A percentile compares a stretch with the other conserved stretches of the same genome.
Conservation (phyloP, 2,329 filamentous ascomycete genomes). For the Madurella mycetomatis region DNA sequence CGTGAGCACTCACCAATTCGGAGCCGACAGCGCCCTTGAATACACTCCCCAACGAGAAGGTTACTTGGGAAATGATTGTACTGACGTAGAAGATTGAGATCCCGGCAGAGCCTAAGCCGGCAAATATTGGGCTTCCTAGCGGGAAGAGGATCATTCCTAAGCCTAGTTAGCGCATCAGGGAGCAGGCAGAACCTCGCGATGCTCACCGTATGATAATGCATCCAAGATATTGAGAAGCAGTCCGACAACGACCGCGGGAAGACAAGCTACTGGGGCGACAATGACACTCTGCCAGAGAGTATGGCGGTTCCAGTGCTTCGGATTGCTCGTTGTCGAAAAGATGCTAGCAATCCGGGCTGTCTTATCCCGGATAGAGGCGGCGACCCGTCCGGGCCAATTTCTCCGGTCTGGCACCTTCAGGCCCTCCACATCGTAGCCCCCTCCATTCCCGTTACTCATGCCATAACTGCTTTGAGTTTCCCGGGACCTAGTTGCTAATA, state of each 20-base stretch:
- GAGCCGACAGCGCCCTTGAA: slow-evolving; percentile 92
- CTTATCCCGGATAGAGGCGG: slow-evolving; percentile 25
- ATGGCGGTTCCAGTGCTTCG: slow-evolving; percentile 67
- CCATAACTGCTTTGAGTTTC: slow-evolving; percentile 24
- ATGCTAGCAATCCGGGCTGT: slow-evolving; percentile 24
- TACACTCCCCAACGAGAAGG: slow-evolving; percentile 80
- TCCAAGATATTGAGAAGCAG: slow-evolving; percentile 89
- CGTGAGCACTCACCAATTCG: slow-evolving; percentile 64
- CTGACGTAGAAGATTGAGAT: slow-evolving; percentile 99
- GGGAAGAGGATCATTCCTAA: slow-evolving; percentile 90
- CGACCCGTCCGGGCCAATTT: slow-evolving; percentile 35
- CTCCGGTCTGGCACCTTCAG: slow-evolving; percentile 39
- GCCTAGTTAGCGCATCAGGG: slow-evolving; percentile 8
- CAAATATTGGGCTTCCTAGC: slow-evolving; percentile 79
- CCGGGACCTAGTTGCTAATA: slow-evolving; percentile 37
- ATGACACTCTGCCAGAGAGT: slow-evolving; percentile 61
- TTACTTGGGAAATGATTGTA: slow-evolving; percentile 88
- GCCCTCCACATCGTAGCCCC: slow-evolving; percentile 44
- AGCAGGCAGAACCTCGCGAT: not conserved
- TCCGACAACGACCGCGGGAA: slow-evolving; percentile 86
- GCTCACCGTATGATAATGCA: slow-evolving; percentile 81
- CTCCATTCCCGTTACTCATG: slow-evolving; percentile 15
- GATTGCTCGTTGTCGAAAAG: slow-evolving; percentile 44
- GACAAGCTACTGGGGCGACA: slow-evolving; percentile 61
- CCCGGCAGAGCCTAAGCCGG: slow-evolving; percentile 80